Base-by-base conservation (phyloP, 495 filamentous ascomycete species). In the Lophiostoma macrostomum region DNA sequence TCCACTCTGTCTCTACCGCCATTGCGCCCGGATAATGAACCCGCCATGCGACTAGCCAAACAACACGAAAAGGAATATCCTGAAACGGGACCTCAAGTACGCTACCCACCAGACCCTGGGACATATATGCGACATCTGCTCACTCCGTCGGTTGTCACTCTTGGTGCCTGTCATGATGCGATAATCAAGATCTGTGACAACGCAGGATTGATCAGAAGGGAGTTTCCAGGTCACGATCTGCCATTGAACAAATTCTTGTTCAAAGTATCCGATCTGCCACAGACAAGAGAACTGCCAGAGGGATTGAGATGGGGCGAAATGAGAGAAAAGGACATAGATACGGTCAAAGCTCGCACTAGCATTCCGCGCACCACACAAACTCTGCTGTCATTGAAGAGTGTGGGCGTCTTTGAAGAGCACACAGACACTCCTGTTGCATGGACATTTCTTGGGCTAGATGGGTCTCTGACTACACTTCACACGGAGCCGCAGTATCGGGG, bases 401-500 rank as follows among this genome's bases (percentile, higher is more conserved):
- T 56, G n/a, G 51, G 49, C n/a, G 47, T 64, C 10, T 56, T 56
- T 24, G 43, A 53, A n/a, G 23, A 56, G 18, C 12, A 34, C 18
- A 39, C 47, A 10, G 48, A 51, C 11, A 39, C 41, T 6, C 53
- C 56, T 8, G 57, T 71, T 25, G 64, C 68, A 30, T 72, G 69
- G 69, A 59, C 63, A 13, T 72, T 72, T 44, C 35, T 69, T 2
- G 68, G 69, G 1, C 53, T 64, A 19, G 69, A 72, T 41, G 65
- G 54, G 0, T 60, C 56, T 22, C 39, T 71, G 14, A 65, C 61
- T 16, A 53, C 64, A 16, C 36, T 72, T 11, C 65, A 69, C 40
- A 58, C 61, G 2, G 67, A 72, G 49, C 41, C 53, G 4, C 54
- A 35, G 41, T 69, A 47, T 23, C 35, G 69, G 35, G 62, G 65